A percentile compares a stretch with the other conserved stretches of the same genome.
phyloP scores from a whole-genome alignment of 257 asterid species.

The Ilex aquifolium region DNA sequence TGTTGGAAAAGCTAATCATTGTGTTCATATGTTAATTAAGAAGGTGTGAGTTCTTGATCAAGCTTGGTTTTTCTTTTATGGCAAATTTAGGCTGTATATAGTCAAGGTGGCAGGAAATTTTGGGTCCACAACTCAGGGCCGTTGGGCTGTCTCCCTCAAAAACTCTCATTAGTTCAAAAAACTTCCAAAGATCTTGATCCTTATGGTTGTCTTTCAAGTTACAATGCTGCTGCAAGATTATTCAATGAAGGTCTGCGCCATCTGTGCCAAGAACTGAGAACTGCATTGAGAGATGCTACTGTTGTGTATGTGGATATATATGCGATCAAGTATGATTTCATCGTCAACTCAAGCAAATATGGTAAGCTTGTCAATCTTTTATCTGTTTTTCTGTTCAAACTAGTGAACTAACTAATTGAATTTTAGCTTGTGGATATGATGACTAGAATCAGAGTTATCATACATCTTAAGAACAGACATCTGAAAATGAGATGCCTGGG shows the following conservation, averaged over 20 bases:
- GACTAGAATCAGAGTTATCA: too few relatives aligned
- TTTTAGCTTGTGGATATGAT: too few relatives aligned
- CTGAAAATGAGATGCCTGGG: too few relatives aligned
- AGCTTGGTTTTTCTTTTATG: constrained; percentile 10
- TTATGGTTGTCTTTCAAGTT: constrained; percentile 61
- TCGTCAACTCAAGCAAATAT: constrained; percentile 58
- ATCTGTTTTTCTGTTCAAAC: neutral
- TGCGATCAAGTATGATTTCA: constrained; percentile 64
- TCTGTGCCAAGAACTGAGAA: constrained; percentile 38
- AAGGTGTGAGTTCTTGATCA: neutral
- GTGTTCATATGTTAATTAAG: constrained; percentile 3
- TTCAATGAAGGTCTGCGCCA: constrained; percentile 63
- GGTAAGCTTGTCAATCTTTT: constrained; percentile 29
- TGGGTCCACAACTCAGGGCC: constrained; percentile 97
- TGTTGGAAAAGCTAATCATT: neutral
- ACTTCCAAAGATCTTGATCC: constrained; percentile 40
- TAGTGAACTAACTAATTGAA: too few relatives aligned
- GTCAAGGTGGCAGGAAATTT: constrained; percentile 67
- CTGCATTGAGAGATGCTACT: constrained; percentile 53
- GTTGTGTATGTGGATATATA: constrained; percentile 80
- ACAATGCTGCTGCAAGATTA: constrained; percentile 50
- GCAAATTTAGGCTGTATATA: constrained; percentile 46
- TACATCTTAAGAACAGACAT: too few relatives aligned
- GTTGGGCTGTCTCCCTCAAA: constrained; percentile 80
- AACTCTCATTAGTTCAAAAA: constrained; percentile 42